These are phyloP conservation scores for Dictyostelium citrinum DNA, from an alignment of 78 protist species.

Conservation along the genomic window DNA sequence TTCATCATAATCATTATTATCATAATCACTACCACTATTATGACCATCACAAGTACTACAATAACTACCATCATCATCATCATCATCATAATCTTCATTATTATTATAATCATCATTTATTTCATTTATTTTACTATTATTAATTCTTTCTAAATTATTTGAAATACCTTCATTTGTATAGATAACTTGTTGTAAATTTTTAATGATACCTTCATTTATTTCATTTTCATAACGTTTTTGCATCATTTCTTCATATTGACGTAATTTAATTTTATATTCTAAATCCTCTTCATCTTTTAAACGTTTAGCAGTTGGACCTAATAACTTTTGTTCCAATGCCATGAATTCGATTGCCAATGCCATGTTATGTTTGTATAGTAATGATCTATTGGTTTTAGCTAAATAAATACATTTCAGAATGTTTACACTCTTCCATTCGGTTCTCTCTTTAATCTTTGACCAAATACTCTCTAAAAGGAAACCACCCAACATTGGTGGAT, in stretches of 20 bases:
- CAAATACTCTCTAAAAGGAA: constrained; percentile 28
- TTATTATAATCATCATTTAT: not conserved
- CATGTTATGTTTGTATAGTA: constrained; percentile 56
- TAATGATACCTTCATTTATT: constrained; percentile 9
- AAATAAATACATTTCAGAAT: constrained; percentile 62
- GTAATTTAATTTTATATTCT: not conserved
- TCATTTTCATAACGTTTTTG: constrained; percentile 39
- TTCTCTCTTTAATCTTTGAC: constrained; percentile 46
- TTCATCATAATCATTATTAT: not conserved
- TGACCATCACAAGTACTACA: not conserved
- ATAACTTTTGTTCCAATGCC: constrained; percentile 60
- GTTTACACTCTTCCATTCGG: constrained; percentile 55
- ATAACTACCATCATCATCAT: too few relatives aligned
- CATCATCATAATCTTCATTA: not conserved
- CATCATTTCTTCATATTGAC: constrained; percentile 14
- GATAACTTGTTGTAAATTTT: constrained; percentile 19
- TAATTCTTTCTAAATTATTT: constrained; percentile 8
- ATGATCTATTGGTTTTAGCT: constrained; percentile 44
- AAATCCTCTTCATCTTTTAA: constrained; percentile 29
- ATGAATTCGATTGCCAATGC: constrained; percentile 65
- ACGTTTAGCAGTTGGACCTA: constrained; percentile 48
- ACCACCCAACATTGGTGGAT: constrained; percentile 21
- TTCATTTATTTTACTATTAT: not conserved
- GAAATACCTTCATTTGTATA: constrained; percentile 24
- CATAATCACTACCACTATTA: not conserved